Evolutionary conservation across 768 basidiomycete species (phyloP), one percentile per base, ranked within the genome.

Genomic region (Amylocystis lapponica): DNA sequence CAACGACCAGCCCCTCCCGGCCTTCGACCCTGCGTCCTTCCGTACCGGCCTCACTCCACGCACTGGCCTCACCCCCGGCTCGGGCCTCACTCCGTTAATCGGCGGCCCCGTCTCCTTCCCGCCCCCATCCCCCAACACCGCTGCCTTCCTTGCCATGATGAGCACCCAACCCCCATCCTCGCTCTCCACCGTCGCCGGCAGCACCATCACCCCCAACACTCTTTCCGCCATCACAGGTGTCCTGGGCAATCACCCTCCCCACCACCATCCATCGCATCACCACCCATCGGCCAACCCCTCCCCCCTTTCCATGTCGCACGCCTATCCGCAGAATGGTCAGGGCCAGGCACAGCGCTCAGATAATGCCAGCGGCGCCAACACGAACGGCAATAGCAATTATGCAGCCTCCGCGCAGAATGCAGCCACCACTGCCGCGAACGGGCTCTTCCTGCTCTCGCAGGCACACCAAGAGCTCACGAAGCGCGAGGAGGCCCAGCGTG

Each of bases 381-480:
- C 43, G 22, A 36, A 36, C 20, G 49, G 46, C 23, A 42, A 43
- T 11, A 32, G 43, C 33, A 36, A 41, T 20, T 71, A 66, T 36
- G 62, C 59, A 48, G 43, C 48, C 21, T 66, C 68, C 17, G 66
- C 84, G 3, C 71, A 72, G 36, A 81, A 68, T 31, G 77, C 85
- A 8, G 72, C 89, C 2, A 48, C 88, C 4, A 72, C 79, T 16
- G 89, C 91, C 41, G 86, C 91, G 39, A 96, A 95, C 59, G 93
- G 94, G 21, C 78, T 97, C 35, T 97, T 94, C 68, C 72, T 97
- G 36, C 81, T 97, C 41, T 86, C 83, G 1, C 93, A 97, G 66
- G 94, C 93, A 21, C 93, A 96, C 60, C 93, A 96, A 62, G 93
- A 95, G 71, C 79, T 96, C 47, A 89, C 88, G 27, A 95, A 94